phyloP scores from a whole-genome alignment of 2,329 filamentous ascomycete species.

The Drechslerella coelobrocha region DNA sequence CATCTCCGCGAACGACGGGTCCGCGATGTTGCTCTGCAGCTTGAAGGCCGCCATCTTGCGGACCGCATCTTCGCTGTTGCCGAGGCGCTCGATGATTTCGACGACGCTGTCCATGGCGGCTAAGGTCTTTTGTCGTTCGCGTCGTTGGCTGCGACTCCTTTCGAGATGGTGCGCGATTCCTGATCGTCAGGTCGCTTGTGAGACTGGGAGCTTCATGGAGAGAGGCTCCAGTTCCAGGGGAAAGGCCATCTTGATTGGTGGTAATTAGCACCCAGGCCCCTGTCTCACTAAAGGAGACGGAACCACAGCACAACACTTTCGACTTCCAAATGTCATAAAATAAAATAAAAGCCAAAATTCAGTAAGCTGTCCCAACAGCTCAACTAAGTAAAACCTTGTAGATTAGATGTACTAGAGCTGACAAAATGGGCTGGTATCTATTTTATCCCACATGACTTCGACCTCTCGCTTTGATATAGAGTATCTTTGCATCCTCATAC shows the following conservation, averaged over 20 bases:
- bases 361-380: too few relatives aligned
- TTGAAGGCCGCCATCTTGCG: conserved; percentile 99
- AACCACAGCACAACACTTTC: conserved; percentile 8
- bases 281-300: background rate
- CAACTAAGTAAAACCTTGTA: too few relatives aligned
- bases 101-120: conserved; percentile 54
- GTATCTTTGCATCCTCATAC: too few relatives aligned
- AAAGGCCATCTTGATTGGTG: background rate
- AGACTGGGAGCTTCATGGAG: background rate
- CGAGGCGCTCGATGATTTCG: conserved; percentile 55
- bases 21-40: conserved; percentile 91
- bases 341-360: too few relatives aligned
- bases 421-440: too few relatives aligned
- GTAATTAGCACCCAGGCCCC: background rate
- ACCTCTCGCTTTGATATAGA: too few relatives aligned
- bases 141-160: background rate
- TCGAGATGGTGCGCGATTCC: background rate
- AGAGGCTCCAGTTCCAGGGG: background rate
- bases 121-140: conserved; percentile 2
- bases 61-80: conserved; percentile 71
- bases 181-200: background rate
- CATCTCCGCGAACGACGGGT: conserved; percentile 93
- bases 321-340: background rate
- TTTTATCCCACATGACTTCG: too few relatives aligned
- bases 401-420: too few relatives aligned